Conservation (phyloP, 768 basidiomycete species). For the Brasilioporus rufonigricans region DNA sequence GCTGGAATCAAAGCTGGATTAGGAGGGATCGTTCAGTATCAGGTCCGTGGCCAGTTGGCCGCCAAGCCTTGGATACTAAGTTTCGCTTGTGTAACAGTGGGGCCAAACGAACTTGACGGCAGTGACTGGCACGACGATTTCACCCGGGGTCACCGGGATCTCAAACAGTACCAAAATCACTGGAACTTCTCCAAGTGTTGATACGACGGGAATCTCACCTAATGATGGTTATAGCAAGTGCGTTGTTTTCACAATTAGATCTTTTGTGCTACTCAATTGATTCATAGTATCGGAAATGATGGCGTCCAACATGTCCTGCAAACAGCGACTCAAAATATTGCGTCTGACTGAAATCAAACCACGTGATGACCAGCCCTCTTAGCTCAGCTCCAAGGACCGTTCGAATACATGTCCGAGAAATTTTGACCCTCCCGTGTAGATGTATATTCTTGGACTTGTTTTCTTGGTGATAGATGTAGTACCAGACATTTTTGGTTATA, state of each 20-base stretch:
- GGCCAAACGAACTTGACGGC: constrained; percentile 50
- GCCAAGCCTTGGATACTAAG: constrained; percentile 7
- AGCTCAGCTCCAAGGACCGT: too few relatives aligned
- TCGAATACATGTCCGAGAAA: not conserved
- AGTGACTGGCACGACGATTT: constrained; percentile 45
- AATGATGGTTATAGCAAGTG: constrained; percentile 60
- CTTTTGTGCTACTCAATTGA: constrained; percentile 1
- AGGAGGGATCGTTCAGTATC: constrained; percentile 28
- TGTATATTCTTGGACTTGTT: not conserved
- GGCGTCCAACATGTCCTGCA: constrained; percentile 31
- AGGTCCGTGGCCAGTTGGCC: constrained; percentile 19
- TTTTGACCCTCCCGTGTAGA: not conserved
- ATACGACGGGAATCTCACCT: constrained; percentile 51
- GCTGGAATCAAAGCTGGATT: constrained; percentile 41
- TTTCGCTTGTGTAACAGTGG: constrained; percentile 41
- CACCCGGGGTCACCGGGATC: constrained; percentile 27
- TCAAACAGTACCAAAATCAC: constrained; percentile 34
- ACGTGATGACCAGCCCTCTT: not conserved
- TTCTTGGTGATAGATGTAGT: not conserved
- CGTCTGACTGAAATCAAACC: constrained; percentile 18
- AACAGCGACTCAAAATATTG: constrained; percentile 36
- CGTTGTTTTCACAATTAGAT: constrained; percentile 7
- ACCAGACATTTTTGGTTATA: too few relatives aligned
- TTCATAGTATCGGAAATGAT: constrained; percentile 29
- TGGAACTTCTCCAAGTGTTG: constrained; percentile 26